These are phyloP conservation scores for Candida vartiovaarae DNA, from an alignment of 805 yeast genomes.

Conservation along the genomic window DNA sequence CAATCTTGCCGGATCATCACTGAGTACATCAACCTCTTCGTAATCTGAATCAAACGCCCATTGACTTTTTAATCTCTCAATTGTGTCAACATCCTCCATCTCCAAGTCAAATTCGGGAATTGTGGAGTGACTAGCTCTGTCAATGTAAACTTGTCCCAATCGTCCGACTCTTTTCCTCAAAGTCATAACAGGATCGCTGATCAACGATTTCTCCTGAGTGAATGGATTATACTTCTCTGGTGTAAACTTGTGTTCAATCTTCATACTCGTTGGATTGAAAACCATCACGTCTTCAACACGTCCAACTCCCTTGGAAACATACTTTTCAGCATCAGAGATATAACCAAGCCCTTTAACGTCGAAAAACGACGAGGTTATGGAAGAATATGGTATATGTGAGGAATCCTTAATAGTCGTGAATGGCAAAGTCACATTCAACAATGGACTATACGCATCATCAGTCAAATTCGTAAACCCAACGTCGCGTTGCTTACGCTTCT, in stretches of 20 bases:
- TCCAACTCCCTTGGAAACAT: conserved; percentile 18
- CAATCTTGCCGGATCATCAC: conserved; percentile 73
- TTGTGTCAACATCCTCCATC: conserved; percentile 18
- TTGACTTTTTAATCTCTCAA: conserved; percentile 46
- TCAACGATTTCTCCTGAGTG: conserved; percentile 24
- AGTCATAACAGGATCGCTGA: conserved; percentile 42
- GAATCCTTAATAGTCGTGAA: conserved; percentile 42
- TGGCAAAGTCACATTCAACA: conserved; percentile 58
- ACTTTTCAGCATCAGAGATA: conserved; percentile 21
- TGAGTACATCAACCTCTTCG: conserved; percentile 41
- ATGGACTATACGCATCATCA: conserved; percentile 81
- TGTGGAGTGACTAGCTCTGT: conserved; percentile 38
- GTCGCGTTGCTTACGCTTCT: conserved; percentile 55
- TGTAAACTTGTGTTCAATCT: conserved; percentile 20
- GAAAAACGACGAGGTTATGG: conserved; percentile 63
- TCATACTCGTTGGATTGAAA: conserved; percentile 18
- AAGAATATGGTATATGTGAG: conserved; percentile 70
- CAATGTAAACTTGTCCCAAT: conserved; percentile 62
- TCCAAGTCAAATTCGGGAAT: conserved; percentile 32
- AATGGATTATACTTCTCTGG: conserved; percentile 34
- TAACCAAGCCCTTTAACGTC: conserved; percentile 58
- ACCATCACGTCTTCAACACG: conserved; percentile 26
- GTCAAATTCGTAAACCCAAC: conserved; percentile 77
- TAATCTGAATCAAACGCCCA: conserved; percentile 55
- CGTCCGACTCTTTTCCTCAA: conserved; percentile 74